phyloP scores from a whole-genome alignment of 2,329 filamentous ascomycete genomes.

The Paraconiothyrium brasiliense region DNA sequence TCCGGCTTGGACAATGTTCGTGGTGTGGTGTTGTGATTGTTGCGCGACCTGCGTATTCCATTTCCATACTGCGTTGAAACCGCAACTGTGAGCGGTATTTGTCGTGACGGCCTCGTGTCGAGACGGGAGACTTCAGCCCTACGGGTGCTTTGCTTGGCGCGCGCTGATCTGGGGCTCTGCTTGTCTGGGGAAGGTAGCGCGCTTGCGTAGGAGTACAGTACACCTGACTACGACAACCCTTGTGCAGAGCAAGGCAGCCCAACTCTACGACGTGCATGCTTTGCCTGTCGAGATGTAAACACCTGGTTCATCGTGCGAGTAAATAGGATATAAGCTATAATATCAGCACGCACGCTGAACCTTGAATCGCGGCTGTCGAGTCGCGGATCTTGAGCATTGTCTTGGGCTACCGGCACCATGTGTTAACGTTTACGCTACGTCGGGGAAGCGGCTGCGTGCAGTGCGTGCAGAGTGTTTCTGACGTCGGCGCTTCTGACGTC shows the following conservation, averaged over 20 bases:
- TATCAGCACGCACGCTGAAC: not conserved
- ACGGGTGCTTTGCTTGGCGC: constrained; percentile 8
- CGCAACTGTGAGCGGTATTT: not conserved
- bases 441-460: constrained; percentile 8
- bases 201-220: not conserved
- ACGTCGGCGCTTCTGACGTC: not conserved
- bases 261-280: not conserved
- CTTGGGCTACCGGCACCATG: not conserved
- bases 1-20: not conserved
- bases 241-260: not conserved
- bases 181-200: constrained; percentile 10
- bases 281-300: not conserved
- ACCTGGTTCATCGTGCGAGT: not conserved
- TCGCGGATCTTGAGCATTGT: constrained; percentile 3
- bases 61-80: not conserved
- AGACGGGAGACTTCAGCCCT: constrained; percentile 1
- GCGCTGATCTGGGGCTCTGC: constrained; percentile 12
- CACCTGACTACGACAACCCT: constrained; percentile 6
- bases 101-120: constrained; percentile 6
- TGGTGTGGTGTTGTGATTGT: not conserved
- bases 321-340: not conserved
- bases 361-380: constrained; percentile 8
- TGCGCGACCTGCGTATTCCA: not conserved
- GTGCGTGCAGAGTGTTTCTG: not conserved
- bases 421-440: constrained; percentile 2